Evolutionary conservation across 768 basidiomycete genomes (phyloP), one percentile per base, ranked within the genome.

Genomic region (Lactarius vividus): DNA sequence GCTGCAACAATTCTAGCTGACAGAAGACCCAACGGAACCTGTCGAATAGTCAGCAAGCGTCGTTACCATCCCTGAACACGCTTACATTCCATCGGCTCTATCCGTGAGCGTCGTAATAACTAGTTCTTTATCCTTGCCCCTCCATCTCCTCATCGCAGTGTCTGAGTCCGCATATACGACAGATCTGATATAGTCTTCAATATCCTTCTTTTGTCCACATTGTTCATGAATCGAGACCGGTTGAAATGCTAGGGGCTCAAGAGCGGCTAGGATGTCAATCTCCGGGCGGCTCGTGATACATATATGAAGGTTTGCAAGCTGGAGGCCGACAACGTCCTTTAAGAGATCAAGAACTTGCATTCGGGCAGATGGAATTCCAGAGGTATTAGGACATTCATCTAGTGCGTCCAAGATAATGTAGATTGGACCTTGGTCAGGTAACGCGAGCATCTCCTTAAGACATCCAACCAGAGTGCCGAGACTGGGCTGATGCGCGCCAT

Each of bases 321-420:
- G 28, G 8, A 31, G n/a, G 18, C 9, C 28, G 16, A 46, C 29
- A 8, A 60, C 28, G 26, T 49, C 28, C 40, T 29, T 44, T 7
- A 60, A 4, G n/a, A 60, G 23, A 16, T 26, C 18, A 16, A 60
- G 59, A 18, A 60, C 59, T 20, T 60, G 37, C 7, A 31, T 33
- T 8, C 57, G 57, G 7, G 57, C 29, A 4, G 57, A 18, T 23
- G 59, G 29, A 26, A 42, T 42, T 49, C 42, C 59, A 23, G 42
- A 20, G 16, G 54, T 55, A 42, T 60, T 42, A 11, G 37, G 40
- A 20, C 42, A 60, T 42, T 60, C 59, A 3, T 60, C 42, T 31
- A 60, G 42, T 16, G 59, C 59, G 5, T 49, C 49, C 23, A 49
- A 7, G 49, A 49, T 26, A 4, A 49, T 26, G 49, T 49, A 49